Evolutionary conservation across 2,329 filamentous ascomycete genomes (phyloP), one percentile per base, ranked within the genome.

Genomic region (Calycina marina): DNA sequence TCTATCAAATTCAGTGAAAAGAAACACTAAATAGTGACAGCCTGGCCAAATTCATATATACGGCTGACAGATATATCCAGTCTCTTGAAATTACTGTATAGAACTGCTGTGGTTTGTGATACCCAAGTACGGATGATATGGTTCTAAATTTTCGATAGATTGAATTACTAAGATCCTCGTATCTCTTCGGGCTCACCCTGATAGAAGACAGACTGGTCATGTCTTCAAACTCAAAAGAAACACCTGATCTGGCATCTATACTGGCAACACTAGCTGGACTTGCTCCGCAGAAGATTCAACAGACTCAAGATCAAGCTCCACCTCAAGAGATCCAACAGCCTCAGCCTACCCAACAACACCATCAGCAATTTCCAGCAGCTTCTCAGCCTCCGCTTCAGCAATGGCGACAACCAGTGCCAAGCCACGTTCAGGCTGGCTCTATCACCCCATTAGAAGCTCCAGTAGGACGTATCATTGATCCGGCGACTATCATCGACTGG

Each of bases 401-500:
- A 45, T 55, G 38, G 43, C 56, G 42, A 47, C 60, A 41, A 48
- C 60, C 46, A 45, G 25, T 14, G 52, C 36, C 40, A 54, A 48
- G 54, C 46, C 27, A 17, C 13, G 13, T 12, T 31, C 27, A 11
- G 8, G n/a, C 8, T 22, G 20, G 20, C 8, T 8, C n/a, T 8
- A 9, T n/a, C n/a, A 22, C 20, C n/a, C 20, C 20, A 22, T 8
- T 22, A 9, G n/a, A 9, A 9, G 8, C 20, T 9, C 20, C 20
- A n/a, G n/a, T 9, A 8, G 20, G 8, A 12, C 29, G 13, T 32
- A 14, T 44, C 6, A 32, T 53, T 20, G 60, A 66, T 41, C 54
- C 63, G 6, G 53, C 62, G 14, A 57, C 52, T 2, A 67, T 69
- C 32, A 62, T 58, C 10, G 60, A 64, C 22, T 69, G 65, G 64